Base-by-base conservation (phyloP, 441 rosid genomes). In the Croton setiger region DNA sequence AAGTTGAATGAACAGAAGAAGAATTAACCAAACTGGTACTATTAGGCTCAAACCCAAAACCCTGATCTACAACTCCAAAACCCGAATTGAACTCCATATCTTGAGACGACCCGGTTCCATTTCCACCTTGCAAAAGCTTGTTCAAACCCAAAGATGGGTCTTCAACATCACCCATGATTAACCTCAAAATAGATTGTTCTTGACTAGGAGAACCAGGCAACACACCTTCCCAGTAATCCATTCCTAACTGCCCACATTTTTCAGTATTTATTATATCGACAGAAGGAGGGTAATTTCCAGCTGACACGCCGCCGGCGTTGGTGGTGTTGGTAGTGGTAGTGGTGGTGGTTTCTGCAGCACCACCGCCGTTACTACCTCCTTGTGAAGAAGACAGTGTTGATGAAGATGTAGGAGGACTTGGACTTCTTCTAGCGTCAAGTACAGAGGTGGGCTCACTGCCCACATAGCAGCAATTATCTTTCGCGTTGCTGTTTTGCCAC, bases 151-250 rank as follows among this genome's bases (percentile, higher is more conserved):
- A 33, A 14, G 89, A 72, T 2, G 84, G 64, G 78, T 82, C 86
- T 21, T 77, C 83, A 70, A 77, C 80, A 57, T 84, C 88, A 49
- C 84, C 84, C 69, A 82, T 68, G 60, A 87, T 79, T 81, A 82
- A 72, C 71, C 77, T 69, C 66, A 84, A 67, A 59, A 84, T n/a
- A n/a, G n/a, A 81, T 73, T 83, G 85, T 53, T 87, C 91, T 62
- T 81, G 91, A 63, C 76, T 77, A 33, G 90, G 92, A 23, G 83
- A 72, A 54, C 85, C 89, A 13, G 87, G 77, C 63, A 85, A 64
- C 72, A 80, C 74, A 27, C 76, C 67, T 51, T 82, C 92, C 92
- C 88, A 87, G 57, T 85, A 87, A 63, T 92, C 96, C 85, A 83
- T 82, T 67, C 83, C 87, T 64, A 80, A 83, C 49, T 76, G 74